Evolutionary conservation across 768 basidiomycete genomes (phyloP).

Genomic region (Pseudohyphozyma bogoriensis): DNA sequence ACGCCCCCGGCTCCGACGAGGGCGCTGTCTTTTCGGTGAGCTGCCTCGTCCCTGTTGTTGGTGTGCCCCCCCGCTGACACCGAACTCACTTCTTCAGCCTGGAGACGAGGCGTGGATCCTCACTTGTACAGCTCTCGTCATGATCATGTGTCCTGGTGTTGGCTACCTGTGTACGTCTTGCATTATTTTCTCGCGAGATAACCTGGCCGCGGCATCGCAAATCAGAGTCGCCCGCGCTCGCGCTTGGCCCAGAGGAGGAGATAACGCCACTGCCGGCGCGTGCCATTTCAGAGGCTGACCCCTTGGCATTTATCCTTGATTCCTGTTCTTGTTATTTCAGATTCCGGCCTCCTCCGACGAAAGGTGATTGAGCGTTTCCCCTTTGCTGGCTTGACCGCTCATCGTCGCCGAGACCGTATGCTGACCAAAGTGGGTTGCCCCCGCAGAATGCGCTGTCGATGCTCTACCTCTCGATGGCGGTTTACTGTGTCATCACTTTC

Average conservation of each 20-base stretch:
- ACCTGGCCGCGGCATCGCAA: too few species aligned
- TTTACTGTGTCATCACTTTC: slow-evolving; percentile 6
- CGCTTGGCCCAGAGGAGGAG: too few species aligned
- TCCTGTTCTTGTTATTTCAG: neutral
- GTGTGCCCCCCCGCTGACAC: neutral
- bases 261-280: too few species aligned
- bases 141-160: slow-evolving; percentile 1
- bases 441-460: slow-evolving; percentile 40
- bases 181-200: too few species aligned
- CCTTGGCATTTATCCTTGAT: neutral
- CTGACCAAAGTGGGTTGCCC: neutral
- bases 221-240: too few species aligned
- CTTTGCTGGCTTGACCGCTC: too few species aligned
- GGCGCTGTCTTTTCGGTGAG: too few species aligned
- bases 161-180: neutral
- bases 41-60: too few species aligned
- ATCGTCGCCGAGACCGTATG: too few species aligned
- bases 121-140: neutral
- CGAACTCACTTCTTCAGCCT: neutral
- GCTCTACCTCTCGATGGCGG: slow-evolving; percentile 34
- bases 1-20: neutral
- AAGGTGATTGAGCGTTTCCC: slow-evolving; percentile 27
- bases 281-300: too few species aligned
- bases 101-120: neutral
- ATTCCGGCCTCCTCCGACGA: slow-evolving; percentile 15